Evolutionary conservation across 2,329 filamentous ascomycete species (phyloP).

Genomic region (Scedosporium apiospermum): DNA sequence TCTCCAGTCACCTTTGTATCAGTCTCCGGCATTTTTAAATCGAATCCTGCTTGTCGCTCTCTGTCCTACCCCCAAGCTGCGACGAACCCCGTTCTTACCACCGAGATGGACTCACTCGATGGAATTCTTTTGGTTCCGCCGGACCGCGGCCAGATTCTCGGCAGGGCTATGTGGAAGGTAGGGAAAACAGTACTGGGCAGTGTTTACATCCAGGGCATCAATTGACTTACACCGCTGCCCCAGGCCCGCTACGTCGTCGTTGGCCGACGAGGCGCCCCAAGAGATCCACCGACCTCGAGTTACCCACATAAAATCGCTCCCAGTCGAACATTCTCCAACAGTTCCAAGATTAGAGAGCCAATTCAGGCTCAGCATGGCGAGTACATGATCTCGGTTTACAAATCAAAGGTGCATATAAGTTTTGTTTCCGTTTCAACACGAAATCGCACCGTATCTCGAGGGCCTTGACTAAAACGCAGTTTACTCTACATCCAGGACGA

Average conservation of each 20-base stretch:
- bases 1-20: background rate
- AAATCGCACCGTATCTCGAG: background rate
- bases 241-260: slow-evolving; percentile 53
- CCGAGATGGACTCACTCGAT: slow-evolving; percentile 25
- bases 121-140: slow-evolving; percentile 40
- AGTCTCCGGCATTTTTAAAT: background rate
- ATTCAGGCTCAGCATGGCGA: slow-evolving; percentile 22
- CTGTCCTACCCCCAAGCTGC: background rate
- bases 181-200: slow-evolving; percentile 8
- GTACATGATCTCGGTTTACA: slow-evolving; percentile 44
- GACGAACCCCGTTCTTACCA: background rate
- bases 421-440: background rate
- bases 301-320: slow-evolving; percentile 29
- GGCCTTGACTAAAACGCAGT: slow-evolving; percentile 6
- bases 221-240: slow-evolving; percentile 2
- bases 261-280: slow-evolving; percentile 25
- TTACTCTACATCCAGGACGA: slow-evolving; percentile 33
- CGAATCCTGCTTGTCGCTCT: background rate
- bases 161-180: slow-evolving; percentile 44
- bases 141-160: slow-evolving; percentile 40
- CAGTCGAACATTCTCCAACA: slow-evolving; percentile 27
- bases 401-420: slow-evolving; percentile 36
- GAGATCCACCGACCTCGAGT: slow-evolving; percentile 26
- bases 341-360: slow-evolving; percentile 11
- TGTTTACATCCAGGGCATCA: background rate